Percentiles rank a stretch among this genome's conserved stretches.
Conservation (phyloP, 2,329 filamentous ascomycete genomes). For the Nemania sp. region DNA sequence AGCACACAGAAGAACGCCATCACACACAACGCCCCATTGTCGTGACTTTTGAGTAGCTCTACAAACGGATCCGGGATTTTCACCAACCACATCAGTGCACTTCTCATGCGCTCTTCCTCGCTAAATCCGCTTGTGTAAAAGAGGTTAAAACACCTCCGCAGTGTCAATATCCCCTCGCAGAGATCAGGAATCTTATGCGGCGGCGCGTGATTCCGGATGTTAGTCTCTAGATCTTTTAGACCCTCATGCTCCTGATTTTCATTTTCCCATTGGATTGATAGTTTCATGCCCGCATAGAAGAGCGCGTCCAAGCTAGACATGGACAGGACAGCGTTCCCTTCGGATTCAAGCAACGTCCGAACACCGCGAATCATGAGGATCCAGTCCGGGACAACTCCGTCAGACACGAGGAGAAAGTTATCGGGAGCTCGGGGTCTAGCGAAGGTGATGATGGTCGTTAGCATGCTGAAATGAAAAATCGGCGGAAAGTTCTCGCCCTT, state of each 20-base stretch:
- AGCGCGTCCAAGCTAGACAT: constrained; percentile 46
- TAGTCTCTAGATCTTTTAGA: constrained; percentile 42
- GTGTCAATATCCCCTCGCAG: constrained; percentile 32
- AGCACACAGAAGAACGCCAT: constrained; percentile 49
- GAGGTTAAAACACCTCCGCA: constrained; percentile 42
- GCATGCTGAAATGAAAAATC: constrained; percentile 55
- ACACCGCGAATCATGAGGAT: constrained; percentile 54
- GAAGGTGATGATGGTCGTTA: constrained; percentile 54
- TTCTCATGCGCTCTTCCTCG: constrained; percentile 42
- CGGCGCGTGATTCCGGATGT: constrained; percentile 34
- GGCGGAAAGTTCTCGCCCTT: constrained; percentile 51
- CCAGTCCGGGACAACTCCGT: constrained; percentile 54
- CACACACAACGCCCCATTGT: constrained; percentile 45
- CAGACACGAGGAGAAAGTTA: constrained; percentile 53
- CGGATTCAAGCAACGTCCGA: constrained; percentile 50
- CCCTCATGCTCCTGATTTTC: constrained; percentile 41
- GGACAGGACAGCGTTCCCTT: constrained; percentile 38
- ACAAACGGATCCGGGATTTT: constrained; percentile 41
- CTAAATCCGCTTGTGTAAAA: constrained; percentile 31
- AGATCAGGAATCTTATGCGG: constrained; percentile 35
- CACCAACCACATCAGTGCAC: constrained; percentile 44
- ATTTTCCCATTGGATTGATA: constrained; percentile 38
- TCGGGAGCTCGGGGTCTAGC: constrained; percentile 51
- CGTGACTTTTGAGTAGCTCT: constrained; percentile 39
- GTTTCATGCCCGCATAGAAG: constrained; percentile 46